Percentiles rank a stretch among this genome's conserved stretches.
These are phyloP conservation scores for Aspergillus unguis DNA, from an alignment of 2,329 filamentous ascomycete species.

Conservation along the genomic window DNA sequence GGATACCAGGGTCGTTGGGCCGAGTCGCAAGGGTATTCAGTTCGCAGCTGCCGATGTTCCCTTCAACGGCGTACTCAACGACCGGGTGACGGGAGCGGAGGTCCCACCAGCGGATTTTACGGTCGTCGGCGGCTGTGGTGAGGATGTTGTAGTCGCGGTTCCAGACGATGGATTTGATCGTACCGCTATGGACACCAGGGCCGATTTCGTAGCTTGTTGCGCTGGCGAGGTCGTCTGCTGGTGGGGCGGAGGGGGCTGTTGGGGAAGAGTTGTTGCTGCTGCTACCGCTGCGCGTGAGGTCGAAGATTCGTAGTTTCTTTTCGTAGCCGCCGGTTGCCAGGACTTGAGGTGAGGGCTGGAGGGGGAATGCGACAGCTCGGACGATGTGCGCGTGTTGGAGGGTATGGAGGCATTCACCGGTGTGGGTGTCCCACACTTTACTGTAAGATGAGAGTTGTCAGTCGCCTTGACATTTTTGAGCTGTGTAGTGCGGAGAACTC, in stretches of 20 bases:
- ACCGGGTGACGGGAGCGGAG: slow-evolving; percentile 72
- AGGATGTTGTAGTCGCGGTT: slow-evolving; percentile 81
- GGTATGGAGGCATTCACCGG: slow-evolving; percentile 81
- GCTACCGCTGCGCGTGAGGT: slow-evolving; percentile 61
- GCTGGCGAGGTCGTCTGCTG: slow-evolving; percentile 37
- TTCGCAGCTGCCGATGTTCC: slow-evolving; percentile 87
- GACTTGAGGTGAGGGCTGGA: slow-evolving; percentile 71
- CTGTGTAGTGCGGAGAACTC: slow-evolving; percentile 34
- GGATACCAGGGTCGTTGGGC: slow-evolving; percentile 64
- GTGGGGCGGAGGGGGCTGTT: slow-evolving; percentile 33
- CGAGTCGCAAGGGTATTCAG: slow-evolving; percentile 66
- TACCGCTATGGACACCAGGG: slow-evolving; percentile 73
- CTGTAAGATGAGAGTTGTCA: slow-evolving; percentile 43
- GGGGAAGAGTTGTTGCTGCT: slow-evolving; percentile 40
- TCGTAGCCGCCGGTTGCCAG: slow-evolving; percentile 92
- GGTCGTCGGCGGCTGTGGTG: slow-evolving; percentile 86
- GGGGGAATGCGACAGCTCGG: slow-evolving; percentile 84
- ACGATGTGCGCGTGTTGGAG: slow-evolving; percentile 94
- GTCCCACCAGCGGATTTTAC: slow-evolving; percentile 92
- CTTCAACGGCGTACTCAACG: slow-evolving; percentile 73
- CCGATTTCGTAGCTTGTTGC: slow-evolving; percentile 81
- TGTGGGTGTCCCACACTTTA: slow-evolving; percentile 96
- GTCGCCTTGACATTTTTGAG: too few species aligned
- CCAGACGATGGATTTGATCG: slow-evolving; percentile 97
- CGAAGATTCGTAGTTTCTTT: slow-evolving; percentile 93